phyloP scores from a whole-genome alignment of 768 basidiomycete genomes.

The Agaricus blazei region DNA sequence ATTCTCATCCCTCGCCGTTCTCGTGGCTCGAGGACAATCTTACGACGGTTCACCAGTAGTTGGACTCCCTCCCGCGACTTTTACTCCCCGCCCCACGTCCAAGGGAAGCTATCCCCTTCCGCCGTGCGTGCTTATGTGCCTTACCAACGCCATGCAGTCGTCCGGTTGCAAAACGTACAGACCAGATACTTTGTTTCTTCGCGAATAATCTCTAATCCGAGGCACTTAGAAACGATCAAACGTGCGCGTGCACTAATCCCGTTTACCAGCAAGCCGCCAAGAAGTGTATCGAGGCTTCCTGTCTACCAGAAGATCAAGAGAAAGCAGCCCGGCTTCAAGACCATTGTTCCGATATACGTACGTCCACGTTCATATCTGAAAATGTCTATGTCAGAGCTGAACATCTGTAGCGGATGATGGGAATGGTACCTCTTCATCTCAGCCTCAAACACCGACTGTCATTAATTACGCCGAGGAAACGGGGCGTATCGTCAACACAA shows the following conservation, averaged over 20 bases:
- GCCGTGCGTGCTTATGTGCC: neutral
- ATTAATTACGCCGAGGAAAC: too few relatives aligned
- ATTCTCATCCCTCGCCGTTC: neutral
- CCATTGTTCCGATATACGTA: neutral
- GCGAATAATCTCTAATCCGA: neutral
- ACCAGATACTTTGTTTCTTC: neutral
- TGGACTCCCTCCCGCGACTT: neutral
- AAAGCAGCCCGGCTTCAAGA: neutral
- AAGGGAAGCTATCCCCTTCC: neutral
- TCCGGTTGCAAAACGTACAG: neutral
- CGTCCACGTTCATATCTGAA: neutral
- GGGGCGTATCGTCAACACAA: too few relatives aligned
- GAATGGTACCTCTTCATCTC: too few relatives aligned
- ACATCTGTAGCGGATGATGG: too few relatives aligned
- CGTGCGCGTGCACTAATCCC: neutral
- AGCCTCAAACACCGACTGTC: too few relatives aligned
- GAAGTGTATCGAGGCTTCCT: neutral
- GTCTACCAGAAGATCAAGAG: neutral
- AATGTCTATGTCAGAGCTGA: too few relatives aligned
- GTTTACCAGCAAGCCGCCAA: neutral
- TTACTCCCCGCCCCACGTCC: neutral
- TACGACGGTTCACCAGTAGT: neutral
- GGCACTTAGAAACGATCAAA: neutral
- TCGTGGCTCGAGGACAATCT: neutral
- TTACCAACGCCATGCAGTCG: neutral